Evolutionary conservation across 169 alveolate species (phyloP), one percentile per base, ranked within the genome.

Genomic region (Prorocentrum cordatum): DNA sequence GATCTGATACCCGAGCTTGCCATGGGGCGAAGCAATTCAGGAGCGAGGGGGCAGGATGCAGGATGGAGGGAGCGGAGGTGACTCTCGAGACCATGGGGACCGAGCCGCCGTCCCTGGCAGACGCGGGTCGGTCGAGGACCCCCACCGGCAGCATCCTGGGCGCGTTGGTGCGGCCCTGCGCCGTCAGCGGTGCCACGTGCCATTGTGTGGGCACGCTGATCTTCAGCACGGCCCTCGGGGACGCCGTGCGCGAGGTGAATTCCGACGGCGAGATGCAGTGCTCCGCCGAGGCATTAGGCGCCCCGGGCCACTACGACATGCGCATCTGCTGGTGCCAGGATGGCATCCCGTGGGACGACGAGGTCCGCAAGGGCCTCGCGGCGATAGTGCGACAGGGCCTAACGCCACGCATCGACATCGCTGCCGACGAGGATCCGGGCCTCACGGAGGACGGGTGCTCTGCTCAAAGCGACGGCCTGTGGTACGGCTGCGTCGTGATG

Each of bases 301-400:
- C 87, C 6, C 87, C 87, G 20, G 24, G 62, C 33, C 61, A 64
- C 59, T 35, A 73, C 26, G 61, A 77, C 36, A 36, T 77, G 87
- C 54, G 36, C 73, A 77, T 77, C 73, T 77, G 87, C 87, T 77
- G 87, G 87, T 77, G 87, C 72, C 62, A 75, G 87, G 87, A 77
- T 31, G 90, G 90, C 39, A 77, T 80, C 29, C 62, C 68, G 12
- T 80, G 90, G 90, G 80, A 59, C 75, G 50, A 80, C 54, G 90
- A 80, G 16, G 90, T 80, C 45, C 61, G 90, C 27, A 80, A 80
- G 38, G 90, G 90, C 2, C 27, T 80, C 22, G 75, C 80, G 7
- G 42, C 90, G 20, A 27, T 80, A 66, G 90, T 80, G 90, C 90
- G 90, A 36, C 90, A 80, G 67, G 90, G 90, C 79, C 54, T 62